phyloP scores from a whole-genome alignment of 345 rosid species.

The Cardamine chenopodiifolia region DNA sequence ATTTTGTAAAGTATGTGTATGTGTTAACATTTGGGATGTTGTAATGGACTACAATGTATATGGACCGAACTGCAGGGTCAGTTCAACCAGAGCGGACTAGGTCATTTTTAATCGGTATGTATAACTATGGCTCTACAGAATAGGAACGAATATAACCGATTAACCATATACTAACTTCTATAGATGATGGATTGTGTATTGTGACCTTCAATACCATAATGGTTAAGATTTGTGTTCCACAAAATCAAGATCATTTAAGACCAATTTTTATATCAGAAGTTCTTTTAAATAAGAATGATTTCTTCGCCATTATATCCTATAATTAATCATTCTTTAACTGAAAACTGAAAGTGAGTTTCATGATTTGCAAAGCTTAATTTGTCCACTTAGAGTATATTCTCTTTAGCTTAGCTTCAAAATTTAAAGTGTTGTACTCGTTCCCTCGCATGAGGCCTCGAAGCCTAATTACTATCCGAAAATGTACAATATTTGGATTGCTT shows the following conservation, averaged over 20 bases:
- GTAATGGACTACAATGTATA: slow-evolving; percentile 8
- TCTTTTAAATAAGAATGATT: no score
- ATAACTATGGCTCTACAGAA: not conserved
- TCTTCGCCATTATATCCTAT: no score
- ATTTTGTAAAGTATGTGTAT: slow-evolving; percentile 3
- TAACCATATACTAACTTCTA: not conserved
- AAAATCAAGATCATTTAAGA: not conserved
- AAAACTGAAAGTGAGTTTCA: not conserved
- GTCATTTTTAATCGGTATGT: not conserved
- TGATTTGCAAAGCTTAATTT: not conserved
- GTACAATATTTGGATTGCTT: not conserved
- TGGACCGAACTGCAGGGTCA: not conserved
- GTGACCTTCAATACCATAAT: not conserved
- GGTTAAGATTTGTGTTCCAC: not conserved
- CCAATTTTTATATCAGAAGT: not conserved
- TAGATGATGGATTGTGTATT: not conserved
- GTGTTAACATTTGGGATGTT: not conserved
- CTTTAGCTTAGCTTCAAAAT: not conserved
- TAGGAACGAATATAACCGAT: not conserved
- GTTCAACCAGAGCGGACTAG: not conserved
- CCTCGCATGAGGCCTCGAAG: not conserved
- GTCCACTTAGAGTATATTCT: not conserved
- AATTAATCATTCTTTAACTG: not conserved
- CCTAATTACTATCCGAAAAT: not conserved
- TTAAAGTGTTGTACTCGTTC: not conserved